Conservation (phyloP, 2,329 filamentous ascomycete genomes). For the Calonectria honghensis region DNA sequence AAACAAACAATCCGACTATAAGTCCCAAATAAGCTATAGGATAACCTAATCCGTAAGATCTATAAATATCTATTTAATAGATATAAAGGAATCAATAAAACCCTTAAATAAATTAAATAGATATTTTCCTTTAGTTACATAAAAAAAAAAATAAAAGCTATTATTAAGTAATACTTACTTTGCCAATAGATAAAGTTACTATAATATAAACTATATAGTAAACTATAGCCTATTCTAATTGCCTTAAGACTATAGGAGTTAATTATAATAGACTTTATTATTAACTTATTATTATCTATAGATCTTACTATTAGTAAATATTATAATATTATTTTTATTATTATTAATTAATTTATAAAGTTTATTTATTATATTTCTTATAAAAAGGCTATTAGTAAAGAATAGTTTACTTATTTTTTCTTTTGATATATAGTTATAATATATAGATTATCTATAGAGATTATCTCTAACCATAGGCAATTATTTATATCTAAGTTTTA, state of each 20-base stretch:
- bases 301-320: constrained; percentile 29
- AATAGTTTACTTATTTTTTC: constrained; percentile 26
- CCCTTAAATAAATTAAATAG: constrained; percentile 28
- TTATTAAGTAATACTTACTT: too few species aligned
- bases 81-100: constrained; percentile 40
- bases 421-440: constrained; percentile 30
- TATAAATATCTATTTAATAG: constrained; percentile 29
- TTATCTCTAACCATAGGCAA: constrained; percentile 33
- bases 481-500: constrained; percentile 29
- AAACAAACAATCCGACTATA: not conserved
- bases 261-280: constrained; percentile 28
- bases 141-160: constrained; percentile 35
- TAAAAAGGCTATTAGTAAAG: too few species aligned
- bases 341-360: constrained; percentile 33
- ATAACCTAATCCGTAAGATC: not conserved
- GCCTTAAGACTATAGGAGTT: too few species aligned
- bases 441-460: constrained; percentile 28
- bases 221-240: too few species aligned
- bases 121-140: constrained; percentile 37
- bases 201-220: too few species aligned
- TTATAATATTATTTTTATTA: constrained; percentile 41
- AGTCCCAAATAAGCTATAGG: not conserved
- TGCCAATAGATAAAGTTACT: too few species aligned
- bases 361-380: constrained; percentile 28
- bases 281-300: constrained; percentile 37